Base-by-base conservation (phyloP, 164 flowering plant species). In the Berberis vulgaris region DNA sequence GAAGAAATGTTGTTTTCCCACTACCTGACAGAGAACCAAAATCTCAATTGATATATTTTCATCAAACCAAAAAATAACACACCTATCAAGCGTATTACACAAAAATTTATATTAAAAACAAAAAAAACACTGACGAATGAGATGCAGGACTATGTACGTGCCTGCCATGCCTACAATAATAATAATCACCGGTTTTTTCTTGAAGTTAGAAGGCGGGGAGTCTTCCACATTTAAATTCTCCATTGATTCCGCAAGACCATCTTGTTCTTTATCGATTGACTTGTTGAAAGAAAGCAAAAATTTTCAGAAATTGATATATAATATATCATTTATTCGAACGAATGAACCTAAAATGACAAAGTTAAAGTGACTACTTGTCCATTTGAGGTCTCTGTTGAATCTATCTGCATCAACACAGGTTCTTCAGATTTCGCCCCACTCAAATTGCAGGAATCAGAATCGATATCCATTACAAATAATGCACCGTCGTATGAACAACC, bases 141-240 rank as follows among this genome's bases (percentile, higher is more conserved):
- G 42, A 45, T 1, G 10, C 12, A 45, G 61, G 6, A 38, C 38
- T 52, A 59, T 26, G 1, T 13, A 45, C 56, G 44, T 71, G 79
- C 98, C 98, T 77, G 97, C 95, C 98, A 94, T 94, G 56, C 98
- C 98, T 5, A 94, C 86, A 8, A 94, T 93, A 63, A 94, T 77
- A 7, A 94, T 70, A 59, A 94, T 83, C 45, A 94, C 84, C 0
- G 98, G 98, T 69, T 91, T 94, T 69, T 73, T 82, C 79, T 81
- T 87, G 69, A 90, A 94, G 55, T 43, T 73, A 12, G 58, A 10
- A 1, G 50, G 10, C 5, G 82, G 71, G 9, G 89, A 63, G 44
- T 79, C 84, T 38, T 68, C 85, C 6, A 94, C 72, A 5, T 76
- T 58, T 41, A 94, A 69, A 9, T 84, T 83, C 64, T 69, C 80